Percentiles rank a stretch among this genome's conserved stretches.
Conservation (phyloP, 768 basidiomycete species). For the Naganishia randhawae region DNA sequence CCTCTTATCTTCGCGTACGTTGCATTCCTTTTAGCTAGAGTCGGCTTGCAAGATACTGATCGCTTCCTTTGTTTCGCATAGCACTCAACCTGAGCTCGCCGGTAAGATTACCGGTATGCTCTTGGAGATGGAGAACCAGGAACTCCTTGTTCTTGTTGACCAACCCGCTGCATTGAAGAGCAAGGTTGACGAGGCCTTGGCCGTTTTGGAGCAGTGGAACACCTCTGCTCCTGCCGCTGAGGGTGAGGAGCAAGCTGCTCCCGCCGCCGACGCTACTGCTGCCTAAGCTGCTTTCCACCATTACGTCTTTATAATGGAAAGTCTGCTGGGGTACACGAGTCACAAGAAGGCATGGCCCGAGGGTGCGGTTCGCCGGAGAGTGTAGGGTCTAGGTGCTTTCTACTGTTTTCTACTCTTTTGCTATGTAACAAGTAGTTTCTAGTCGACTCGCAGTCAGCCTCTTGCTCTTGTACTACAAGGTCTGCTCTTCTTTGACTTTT, state of each 20-base stretch:
- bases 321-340: background rate
- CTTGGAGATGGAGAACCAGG: slow-evolving; percentile 96
- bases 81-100: slow-evolving; percentile 82
- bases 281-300: slow-evolving; percentile 19
- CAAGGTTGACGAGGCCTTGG: slow-evolving; percentile 89
- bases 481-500: slow-evolving; percentile 24
- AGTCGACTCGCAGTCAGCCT: slow-evolving; percentile 22
- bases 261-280: slow-evolving; percentile 14
- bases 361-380: background rate
- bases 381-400: background rate
- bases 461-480: slow-evolving; percentile 23
- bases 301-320: slow-evolving; percentile 22
- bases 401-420: slow-evolving; percentile 17
- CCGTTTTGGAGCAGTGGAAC: slow-evolving; percentile 80
- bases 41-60: background rate
- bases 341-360: background rate
- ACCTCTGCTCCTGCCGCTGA: slow-evolving; percentile 38
- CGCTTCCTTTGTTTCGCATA: slow-evolving; percentile 41
- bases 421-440: slow-evolving; percentile 7
- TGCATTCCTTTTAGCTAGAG: background rate
- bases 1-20: slow-evolving; percentile 79
- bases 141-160: slow-evolving; percentile 84
- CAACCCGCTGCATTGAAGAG: slow-evolving; percentile 71
- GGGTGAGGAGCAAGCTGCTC: slow-evolving; percentile 24
- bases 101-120: slow-evolving; percentile 99